Evolutionary conservation across 2,329 filamentous ascomycete genomes (phyloP), one percentile per base, ranked within the genome.

Genomic region (Phaeophleospora eucalypticola): DNA sequence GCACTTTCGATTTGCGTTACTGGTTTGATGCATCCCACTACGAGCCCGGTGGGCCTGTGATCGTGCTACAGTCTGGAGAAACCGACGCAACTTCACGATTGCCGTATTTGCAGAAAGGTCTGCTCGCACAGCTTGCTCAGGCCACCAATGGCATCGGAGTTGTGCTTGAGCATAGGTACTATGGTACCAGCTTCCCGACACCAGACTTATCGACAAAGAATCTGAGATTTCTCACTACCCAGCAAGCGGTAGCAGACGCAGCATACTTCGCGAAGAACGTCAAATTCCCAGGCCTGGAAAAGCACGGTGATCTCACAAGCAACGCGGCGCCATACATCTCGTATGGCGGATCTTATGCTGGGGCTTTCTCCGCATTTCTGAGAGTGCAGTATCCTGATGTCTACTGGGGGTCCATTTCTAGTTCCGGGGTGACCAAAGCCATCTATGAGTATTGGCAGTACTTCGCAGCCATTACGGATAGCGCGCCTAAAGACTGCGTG

Each of bases 91-190:
- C 65, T n/a, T 79, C 65, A 24, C 77, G 87, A 12, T 70, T 94
- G 15, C 77, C 78, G 0, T 91, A 79, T 61, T 69, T 95, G 8
- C 81, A 89, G 56, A 87, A 93, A 64, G 89, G 89, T 43, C 84
- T 95, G 43, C 73, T 88, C 0, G 75, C 82, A 29, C 77, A 87
- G 54, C 73, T 95, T 15, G 78, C 84, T 3, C 71, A 83, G 57
- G 84, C 84, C 1, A 87, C 85, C 0, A 72, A 82, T 46, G 89
- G 89, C 1, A 69, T 95, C 19, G 87, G 83, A 2, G 84, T 95
- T 2, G 79, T 95, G 38, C 76, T 95, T 2, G 89, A 95, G 70
- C 89, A 95, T 49, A 81, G 89, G 21, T 95, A 94, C 73, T 95
- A 95, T 62, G 89, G 89, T 46, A 76, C 75, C 10, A 90, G 86